phyloP scores from a whole-genome alignment of 768 basidiomycete species.

The Coprinopsis sp. region DNA sequence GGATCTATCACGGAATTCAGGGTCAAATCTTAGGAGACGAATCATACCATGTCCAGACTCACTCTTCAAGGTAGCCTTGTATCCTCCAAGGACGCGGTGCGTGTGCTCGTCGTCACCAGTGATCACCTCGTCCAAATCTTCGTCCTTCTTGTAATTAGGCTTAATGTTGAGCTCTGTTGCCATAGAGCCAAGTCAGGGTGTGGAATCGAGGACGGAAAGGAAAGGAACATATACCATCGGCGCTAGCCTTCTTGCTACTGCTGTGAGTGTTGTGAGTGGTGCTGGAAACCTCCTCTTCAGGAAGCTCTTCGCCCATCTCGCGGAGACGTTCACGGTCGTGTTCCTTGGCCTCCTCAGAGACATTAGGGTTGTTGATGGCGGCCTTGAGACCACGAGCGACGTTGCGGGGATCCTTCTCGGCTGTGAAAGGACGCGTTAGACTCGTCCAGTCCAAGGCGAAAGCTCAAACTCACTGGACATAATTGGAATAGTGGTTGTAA shows the following conservation, averaged over 20 bases:
- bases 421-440: too few relatives aligned
- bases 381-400: slow-evolving; percentile 52
- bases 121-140: slow-evolving; percentile 3
- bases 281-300: too few relatives aligned
- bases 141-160: too few relatives aligned
- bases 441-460: too few relatives aligned
- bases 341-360: slow-evolving; percentile 50
- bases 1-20: slow-evolving; percentile 10
- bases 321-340: slow-evolving; percentile 42
- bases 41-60: too few relatives aligned
- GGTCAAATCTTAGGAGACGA: not conserved
- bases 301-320: slow-evolving; percentile 20
- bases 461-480: too few relatives aligned
- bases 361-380: slow-evolving; percentile 51
- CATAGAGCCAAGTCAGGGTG: not conserved
- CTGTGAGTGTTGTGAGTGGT: too few relatives aligned
- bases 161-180: too few relatives aligned
- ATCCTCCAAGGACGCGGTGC: slow-evolving; percentile 22
- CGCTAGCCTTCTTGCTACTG: too few relatives aligned
- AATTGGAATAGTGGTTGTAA: too few relatives aligned
- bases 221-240: not conserved
- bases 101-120: slow-evolving; percentile 9
- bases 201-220: not conserved
- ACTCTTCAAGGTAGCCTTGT: slow-evolving; percentile 28
- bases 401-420: not conserved